A percentile compares a stretch with the other conserved stretches of the same genome.
Conservation (phyloP, 371 early-diverging fungal genomes). For the Lichtheimia ramosa region DNA sequence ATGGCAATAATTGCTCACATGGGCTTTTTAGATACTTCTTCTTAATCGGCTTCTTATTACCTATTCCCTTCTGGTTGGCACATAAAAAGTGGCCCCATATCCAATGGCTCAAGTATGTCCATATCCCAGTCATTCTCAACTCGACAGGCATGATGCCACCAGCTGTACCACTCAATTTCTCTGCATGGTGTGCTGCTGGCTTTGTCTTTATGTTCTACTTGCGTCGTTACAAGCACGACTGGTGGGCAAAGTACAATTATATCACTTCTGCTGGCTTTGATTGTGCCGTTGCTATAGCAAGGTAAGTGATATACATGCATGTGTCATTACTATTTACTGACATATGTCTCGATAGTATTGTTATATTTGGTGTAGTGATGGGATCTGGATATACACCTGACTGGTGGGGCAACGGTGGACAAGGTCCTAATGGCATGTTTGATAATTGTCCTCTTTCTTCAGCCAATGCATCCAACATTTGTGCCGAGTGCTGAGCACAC, state of each 20-base stretch:
- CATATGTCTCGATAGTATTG: constrained; percentile 11
- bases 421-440: constrained; percentile 11
- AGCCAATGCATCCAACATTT: too few relatives aligned
- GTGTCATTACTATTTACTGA: constrained; percentile 5
- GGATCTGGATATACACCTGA: constrained; percentile 26
- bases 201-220: constrained; percentile 66
- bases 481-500: too few relatives aligned
- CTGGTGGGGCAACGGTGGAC: constrained; percentile 48
- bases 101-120: constrained; percentile 56
- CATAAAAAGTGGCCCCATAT: constrained; percentile 48
- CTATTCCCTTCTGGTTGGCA: constrained; percentile 60
- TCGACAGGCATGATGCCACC: constrained; percentile 75
- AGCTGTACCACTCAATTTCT: constrained; percentile 54
- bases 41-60: constrained; percentile 63
- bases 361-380: constrained; percentile 47
- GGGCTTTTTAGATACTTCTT: too few relatives aligned
- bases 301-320: too few relatives aligned
- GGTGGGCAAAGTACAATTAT: constrained; percentile 72
- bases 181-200: constrained; percentile 65
- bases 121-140: constrained; percentile 63
- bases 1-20: too few relatives aligned
- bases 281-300: constrained; percentile 54
- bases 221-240: constrained; percentile 51
- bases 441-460: constrained; percentile 33
- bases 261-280: constrained; percentile 76